These are phyloP conservation scores for Talaromyces adpressus DNA, from an alignment of 495 filamentous ascomycete genomes.

Conservation along the genomic window DNA sequence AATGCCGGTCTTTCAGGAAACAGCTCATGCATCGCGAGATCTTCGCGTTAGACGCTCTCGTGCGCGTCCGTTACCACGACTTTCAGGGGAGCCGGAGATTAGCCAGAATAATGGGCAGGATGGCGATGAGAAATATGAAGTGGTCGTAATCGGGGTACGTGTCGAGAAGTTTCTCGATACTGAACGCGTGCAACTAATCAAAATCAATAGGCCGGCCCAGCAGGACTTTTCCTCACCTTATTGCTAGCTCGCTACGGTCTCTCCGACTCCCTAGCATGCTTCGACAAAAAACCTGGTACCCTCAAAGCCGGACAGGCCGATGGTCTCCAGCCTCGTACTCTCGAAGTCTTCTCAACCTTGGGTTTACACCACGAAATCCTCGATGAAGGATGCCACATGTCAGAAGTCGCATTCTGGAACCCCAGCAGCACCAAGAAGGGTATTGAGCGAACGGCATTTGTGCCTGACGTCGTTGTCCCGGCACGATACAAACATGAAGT, in stretches of 20 bases:
- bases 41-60: conserved; percentile 35
- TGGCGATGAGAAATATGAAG: neutral
- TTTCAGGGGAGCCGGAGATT: conserved; percentile 15
- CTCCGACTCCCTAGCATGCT: conserved; percentile 32
- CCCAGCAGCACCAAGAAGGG: conserved; percentile 39
- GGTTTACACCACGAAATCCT: conserved; percentile 17
- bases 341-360: conserved; percentile 57
- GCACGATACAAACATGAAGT: conserved; percentile 46
- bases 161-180: neutral
- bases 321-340: conserved; percentile 52
- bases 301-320: conserved; percentile 55
- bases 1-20: conserved; percentile 44
- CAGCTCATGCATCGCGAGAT: conserved; percentile 28
- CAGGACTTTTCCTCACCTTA: conserved; percentile 39
- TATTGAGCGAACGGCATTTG: conserved; percentile 44
- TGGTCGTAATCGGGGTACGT: neutral
- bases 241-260: conserved; percentile 44
- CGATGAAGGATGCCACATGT: conserved; percentile 49
- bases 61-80: conserved; percentile 33
- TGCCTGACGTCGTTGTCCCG: conserved; percentile 38
- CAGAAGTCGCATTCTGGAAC: conserved; percentile 43
- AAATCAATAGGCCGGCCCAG: conserved; percentile 42
- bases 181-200: conserved; percentile 11
- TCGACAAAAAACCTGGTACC: conserved; percentile 36
- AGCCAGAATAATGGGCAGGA: neutral